Evolutionary conservation across 352 stramenopile species (phyloP), one percentile per base, ranked within the genome.

Genomic region (Phytophthora constricta): DNA sequence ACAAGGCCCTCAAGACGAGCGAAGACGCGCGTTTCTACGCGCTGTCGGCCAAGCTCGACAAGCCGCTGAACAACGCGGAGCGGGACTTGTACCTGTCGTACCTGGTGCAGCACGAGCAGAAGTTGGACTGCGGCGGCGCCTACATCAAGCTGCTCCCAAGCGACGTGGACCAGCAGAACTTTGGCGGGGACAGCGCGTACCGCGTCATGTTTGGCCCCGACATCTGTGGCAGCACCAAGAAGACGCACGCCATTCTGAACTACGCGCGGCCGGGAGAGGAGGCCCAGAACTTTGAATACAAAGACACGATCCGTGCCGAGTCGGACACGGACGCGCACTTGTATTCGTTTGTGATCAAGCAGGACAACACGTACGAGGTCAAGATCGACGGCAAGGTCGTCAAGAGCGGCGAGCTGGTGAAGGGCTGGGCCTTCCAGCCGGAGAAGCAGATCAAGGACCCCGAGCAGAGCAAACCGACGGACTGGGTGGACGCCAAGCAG

Each of bases 181-280:
- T 99, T 78, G 96, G 93, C 56, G 97, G 97, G 33, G 97, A 99
- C 56, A 96, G 95, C 33, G 82, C 89, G 8, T 99, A 99, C 77
- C 70, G 76, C 42, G 87, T 99, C 74, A 99, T 99, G 98, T 99
- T 99, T 80, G 98, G 98, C 61, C 98, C 98, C 3, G 98, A 99
- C 77, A 97, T 99, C 39, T 99, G 98, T 73, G 98, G 98, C 61
- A 92, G 76, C 72, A 98, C 89, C 74, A 97, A 97, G 64, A 96
- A 97, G 68, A 99, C 97, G 4, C 98, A 99, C 74, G 91, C 98
- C 39, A 99, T 99, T 84, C 91, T 99, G 43, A 98, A 98, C 82
- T 99, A 98, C 77, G 94, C 98, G 58, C 91, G 90, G 27, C 89
- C 98, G 7, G 98, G 98, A 53, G 84, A 90, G 54, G 97, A 99